Evolutionary conservation across 2,329 filamentous ascomycete genomes (phyloP), one percentile per base, ranked within the genome.

Genomic region (Dothiorella sarmentorum): DNA sequence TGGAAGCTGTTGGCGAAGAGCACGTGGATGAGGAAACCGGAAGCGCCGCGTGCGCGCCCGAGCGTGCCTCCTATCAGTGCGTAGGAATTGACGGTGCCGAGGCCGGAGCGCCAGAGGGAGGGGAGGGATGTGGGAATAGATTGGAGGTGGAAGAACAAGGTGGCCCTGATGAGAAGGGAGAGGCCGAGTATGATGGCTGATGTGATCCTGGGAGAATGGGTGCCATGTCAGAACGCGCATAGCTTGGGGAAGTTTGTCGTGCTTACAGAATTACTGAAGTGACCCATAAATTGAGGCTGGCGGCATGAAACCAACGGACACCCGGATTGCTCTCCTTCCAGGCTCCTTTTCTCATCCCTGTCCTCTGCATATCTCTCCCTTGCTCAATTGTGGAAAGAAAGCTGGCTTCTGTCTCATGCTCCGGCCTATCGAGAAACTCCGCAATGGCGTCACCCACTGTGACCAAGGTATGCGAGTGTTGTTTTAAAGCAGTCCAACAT

Each of bases 371-470:
- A n/a, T n/a, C 18, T 20, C 29, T 15, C 10, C 3, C 13, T 22
- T 51, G 2, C 11, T 35, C 4, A 6, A 15, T 35, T n/a, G 13
- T 13, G 15, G 18, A 9, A 10, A 15, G 24, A n/a, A n/a, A n/a
- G n/a, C n/a, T n/a, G n/a, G 18, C 31, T 9, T 17, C n/a, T 0
- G 66, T 68, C 3, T 57, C 58, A 20, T 33, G 44, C 47, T 68
- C 68, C 5, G 64, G 60, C n/a, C 56, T 9, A 7, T 61, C 55
- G 4, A 69, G 56, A 43, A 66, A 71, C 7, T 63, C 67, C 10
- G 60, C 40, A n/a, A 69, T 61, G 1, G 66, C 68, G 58, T 68
- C 69, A 6, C 64, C 68, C 7, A 65, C 62, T 4, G 65, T 69
- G 26, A 69, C 63, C 29, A 51, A 20, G 9, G 37, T 40, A 20